These are phyloP conservation scores for Hypoxylon sp. DNA, from an alignment of 2,329 filamentous ascomycete species.

Conservation along the genomic window DNA sequence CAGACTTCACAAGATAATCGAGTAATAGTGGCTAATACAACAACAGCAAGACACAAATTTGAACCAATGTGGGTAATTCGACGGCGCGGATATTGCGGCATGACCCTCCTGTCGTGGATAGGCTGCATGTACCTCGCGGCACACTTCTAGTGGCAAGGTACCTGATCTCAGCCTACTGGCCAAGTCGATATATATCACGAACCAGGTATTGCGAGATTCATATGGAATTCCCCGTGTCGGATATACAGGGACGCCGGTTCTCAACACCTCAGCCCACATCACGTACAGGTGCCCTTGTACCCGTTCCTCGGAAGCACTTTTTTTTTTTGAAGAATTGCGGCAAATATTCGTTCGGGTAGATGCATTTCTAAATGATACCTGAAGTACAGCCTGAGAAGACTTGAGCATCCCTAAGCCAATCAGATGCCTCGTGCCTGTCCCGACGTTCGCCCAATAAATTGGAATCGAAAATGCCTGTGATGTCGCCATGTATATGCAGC, in stretches of 20 bases:
- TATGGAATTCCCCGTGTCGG: constrained; percentile 22
- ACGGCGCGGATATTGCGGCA: constrained; percentile 10
- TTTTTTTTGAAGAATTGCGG: constrained; percentile 32
- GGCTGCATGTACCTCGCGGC: constrained; percentile 12
- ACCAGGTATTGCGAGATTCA: constrained; percentile 21
- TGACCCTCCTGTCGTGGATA: constrained; percentile 1
- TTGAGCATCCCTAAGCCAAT: constrained; percentile 44
- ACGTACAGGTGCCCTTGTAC: constrained; percentile 21
- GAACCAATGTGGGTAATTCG: constrained; percentile 14
- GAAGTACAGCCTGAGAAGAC: constrained; percentile 43
- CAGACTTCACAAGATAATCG: constrained; percentile 68
- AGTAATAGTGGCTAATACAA: constrained; percentile 41
- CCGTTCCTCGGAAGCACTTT: constrained; percentile 27
- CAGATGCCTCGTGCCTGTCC: constrained; percentile 34
- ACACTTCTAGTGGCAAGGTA: constrained; percentile 3
- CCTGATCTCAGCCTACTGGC: constrained; percentile 11
- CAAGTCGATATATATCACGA: constrained; percentile 16
- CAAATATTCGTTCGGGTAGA: constrained; percentile 46
- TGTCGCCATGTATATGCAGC: constrained; percentile 46
- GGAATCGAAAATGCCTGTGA: constrained; percentile 38
- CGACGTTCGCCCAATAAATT: constrained; percentile 43
- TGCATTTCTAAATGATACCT: constrained; percentile 46
- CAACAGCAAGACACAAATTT: constrained; percentile 51
- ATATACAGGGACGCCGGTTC: constrained; percentile 26
- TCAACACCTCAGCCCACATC: constrained; percentile 21